phyloP scores from a whole-genome alignment of 176 grass and related monocot species.

The Leersia perrieri region DNA sequence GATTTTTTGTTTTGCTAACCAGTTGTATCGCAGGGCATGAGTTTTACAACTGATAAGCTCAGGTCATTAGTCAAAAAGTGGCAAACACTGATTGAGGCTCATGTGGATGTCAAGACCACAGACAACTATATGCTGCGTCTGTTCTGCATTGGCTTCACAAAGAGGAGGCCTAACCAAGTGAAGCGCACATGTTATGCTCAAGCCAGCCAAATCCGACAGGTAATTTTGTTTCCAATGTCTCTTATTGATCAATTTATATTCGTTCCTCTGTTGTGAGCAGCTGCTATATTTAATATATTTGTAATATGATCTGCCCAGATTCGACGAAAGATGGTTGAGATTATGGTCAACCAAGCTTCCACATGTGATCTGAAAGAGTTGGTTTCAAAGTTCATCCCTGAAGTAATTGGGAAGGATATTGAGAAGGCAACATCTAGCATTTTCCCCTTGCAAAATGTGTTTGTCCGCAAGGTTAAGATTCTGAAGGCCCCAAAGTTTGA shows the following conservation, averaged over 20 bases:
- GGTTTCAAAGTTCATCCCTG: constrained; percentile 88
- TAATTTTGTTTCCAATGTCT: constrained; percentile 7
- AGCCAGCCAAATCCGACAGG: constrained; percentile 86
- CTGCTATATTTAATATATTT: not conserved
- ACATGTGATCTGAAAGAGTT: constrained; percentile 86
- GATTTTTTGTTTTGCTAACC: not conserved
- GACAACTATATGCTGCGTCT: constrained; percentile 77
- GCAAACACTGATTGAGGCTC: constrained; percentile 88
- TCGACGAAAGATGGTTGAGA: constrained; percentile 92
- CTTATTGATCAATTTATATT: not conserved
- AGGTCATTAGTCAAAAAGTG: constrained; percentile 80
- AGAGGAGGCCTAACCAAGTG: constrained; percentile 78
- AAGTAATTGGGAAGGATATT: constrained; percentile 89
- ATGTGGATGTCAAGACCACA: constrained; percentile 91
- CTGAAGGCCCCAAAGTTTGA: constrained; percentile 90
- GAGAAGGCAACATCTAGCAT: constrained; percentile 88
- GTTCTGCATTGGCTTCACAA: constrained; percentile 93
- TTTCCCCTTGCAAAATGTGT: constrained; percentile 82
- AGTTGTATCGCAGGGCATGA: constrained; percentile 60
- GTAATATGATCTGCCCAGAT: constrained; percentile 45
- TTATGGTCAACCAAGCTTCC: constrained; percentile 81
- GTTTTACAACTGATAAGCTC: constrained; percentile 79
- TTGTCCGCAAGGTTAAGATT: constrained; percentile 94
- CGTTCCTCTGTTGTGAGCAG: not conserved
- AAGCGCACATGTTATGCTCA: constrained; percentile 96